Percentiles rank a stretch among this genome's conserved stretches.
Evolutionary conservation across 1,284 basidiomycete species (phyloP).

Genomic region (Stygiomarasmius scandens): DNA sequence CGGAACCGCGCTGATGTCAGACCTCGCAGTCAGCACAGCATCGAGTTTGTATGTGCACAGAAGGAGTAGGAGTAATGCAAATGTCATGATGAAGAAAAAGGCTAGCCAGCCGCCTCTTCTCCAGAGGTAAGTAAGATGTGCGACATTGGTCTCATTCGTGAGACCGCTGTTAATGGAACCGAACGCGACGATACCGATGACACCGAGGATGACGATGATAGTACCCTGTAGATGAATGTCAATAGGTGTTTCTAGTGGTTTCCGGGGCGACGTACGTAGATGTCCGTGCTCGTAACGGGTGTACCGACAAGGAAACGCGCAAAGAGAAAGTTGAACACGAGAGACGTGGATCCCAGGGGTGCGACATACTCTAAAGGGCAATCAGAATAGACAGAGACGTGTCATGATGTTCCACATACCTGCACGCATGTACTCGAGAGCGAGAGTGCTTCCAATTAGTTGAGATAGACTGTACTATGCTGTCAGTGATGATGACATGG

Average conservation of each 20-base stretch:
- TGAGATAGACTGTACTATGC: conserved; percentile 65
- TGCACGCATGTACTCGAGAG: conserved; percentile 85
- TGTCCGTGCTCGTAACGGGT: conserved; percentile 79
- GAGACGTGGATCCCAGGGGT: conserved; percentile 79
- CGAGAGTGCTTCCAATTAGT: conserved; percentile 83
- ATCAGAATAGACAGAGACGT: neutral
- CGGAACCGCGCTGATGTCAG: conserved; percentile 62
- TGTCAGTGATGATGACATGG: neutral
- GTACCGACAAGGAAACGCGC: conserved; percentile 82
- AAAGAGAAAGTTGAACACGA: conserved; percentile 89
- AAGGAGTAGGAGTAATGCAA: conserved; percentile 68
- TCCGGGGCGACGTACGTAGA: conserved; percentile 54
- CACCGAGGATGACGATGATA: conserved; percentile 77
- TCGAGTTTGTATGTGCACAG: conserved; percentile 70
- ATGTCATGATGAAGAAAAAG: conserved; percentile 82
- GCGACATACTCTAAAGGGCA: conserved; percentile 73
- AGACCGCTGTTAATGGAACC: conserved; percentile 82
- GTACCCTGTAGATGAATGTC: conserved; percentile 59
- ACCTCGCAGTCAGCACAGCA: conserved; percentile 63
- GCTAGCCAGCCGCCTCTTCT: conserved; percentile 81
- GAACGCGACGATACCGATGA: conserved; percentile 84
- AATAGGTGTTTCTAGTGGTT: neutral
- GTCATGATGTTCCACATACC: conserved; percentile 41
- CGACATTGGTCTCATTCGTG: conserved; percentile 66
- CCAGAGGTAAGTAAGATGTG: conserved; percentile 82